These are phyloP conservation scores for Ambrosia hybrid DNA, from an alignment of 140 eudicot genomes.

Conservation along the genomic window DNA sequence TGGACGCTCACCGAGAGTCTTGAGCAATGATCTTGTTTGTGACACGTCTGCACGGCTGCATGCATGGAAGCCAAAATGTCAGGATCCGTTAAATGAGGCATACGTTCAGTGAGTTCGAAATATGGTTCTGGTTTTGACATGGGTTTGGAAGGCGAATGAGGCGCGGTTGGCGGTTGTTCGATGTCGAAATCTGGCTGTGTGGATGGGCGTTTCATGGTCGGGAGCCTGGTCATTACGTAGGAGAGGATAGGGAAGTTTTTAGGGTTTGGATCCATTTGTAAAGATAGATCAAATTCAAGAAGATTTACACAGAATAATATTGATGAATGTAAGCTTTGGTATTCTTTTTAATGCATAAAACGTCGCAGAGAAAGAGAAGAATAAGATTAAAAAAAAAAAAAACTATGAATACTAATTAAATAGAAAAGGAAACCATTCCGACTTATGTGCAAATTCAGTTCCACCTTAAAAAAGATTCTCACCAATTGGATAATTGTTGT, in stretches of 20 bases:
- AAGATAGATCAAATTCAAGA: conserved; percentile 6
- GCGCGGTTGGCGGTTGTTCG: conserved; percentile 47
- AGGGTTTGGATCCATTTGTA: conserved; percentile 68
- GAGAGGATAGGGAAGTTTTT: conserved; percentile 66
- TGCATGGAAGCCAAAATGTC: conserved; percentile 62
- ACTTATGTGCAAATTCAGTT: too few species aligned
- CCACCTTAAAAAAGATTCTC: too few species aligned
- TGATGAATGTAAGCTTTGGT: conserved; percentile 22
- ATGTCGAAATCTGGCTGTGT: conserved; percentile 50
- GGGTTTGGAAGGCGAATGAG: not conserved
- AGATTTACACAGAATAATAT: conserved; percentile 21
- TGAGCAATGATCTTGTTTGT: conserved; percentile 60
- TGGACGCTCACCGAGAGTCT: conserved; percentile 64
- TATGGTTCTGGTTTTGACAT: conserved; percentile 39
- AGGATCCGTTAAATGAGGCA: conserved; percentile 73
- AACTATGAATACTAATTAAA: too few species aligned
- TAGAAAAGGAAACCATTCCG: too few species aligned
- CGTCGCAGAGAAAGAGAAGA: not conserved
- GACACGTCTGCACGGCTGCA: conserved; percentile 66
- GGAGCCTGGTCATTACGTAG: conserved; percentile 71
- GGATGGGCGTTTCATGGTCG: conserved; percentile 43
- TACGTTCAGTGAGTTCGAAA: conserved; percentile 62
- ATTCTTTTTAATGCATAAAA: conserved; percentile 6
- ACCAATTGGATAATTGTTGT: too few species aligned
- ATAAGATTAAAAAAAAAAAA: too few species aligned